Percentiles rank a stretch among this genome's conserved stretches.
Conservation (phyloP, 495 filamentous ascomycete species). For the Aspergillus baeticus region DNA sequence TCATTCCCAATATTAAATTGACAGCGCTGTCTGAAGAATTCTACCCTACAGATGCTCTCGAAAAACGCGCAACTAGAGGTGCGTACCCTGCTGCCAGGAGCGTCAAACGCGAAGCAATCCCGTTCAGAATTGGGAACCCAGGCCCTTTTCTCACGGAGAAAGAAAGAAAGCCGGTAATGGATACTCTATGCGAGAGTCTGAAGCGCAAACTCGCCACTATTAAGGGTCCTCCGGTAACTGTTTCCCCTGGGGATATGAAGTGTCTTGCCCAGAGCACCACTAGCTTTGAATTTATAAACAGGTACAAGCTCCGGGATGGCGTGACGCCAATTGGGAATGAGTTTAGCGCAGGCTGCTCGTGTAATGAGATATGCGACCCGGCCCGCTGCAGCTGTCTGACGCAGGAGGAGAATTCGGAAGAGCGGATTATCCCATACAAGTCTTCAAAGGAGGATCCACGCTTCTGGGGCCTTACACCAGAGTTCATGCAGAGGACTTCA, state of each 20-base stretch:
- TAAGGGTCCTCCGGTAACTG: slow-evolving; percentile 27
- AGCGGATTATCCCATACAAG: slow-evolving; percentile 39
- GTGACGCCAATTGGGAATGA: slow-evolving; percentile 30
- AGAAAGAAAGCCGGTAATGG: not conserved
- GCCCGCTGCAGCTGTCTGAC: slow-evolving; percentile 36
- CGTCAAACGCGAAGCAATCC: slow-evolving; percentile 15
- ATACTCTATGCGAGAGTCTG: slow-evolving; percentile 18
- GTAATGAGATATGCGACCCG: slow-evolving; percentile 32
- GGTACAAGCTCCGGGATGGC: slow-evolving; percentile 36
- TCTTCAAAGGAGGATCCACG: slow-evolving; percentile 11
- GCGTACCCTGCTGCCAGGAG: slow-evolving; percentile 25
- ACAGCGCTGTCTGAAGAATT: slow-evolving; percentile 21
- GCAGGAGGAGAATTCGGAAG: slow-evolving; percentile 35
- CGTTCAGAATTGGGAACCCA: slow-evolving; percentile 6
- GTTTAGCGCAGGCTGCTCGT: slow-evolving; percentile 44
- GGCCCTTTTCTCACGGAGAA: slow-evolving; percentile 13
- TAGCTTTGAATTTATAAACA: slow-evolving; percentile 46
- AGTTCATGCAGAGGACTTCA: slow-evolving; percentile 32
- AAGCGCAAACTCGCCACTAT: slow-evolving; percentile 27
- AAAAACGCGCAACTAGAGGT: slow-evolving; percentile 19
- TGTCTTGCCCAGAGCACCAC: slow-evolving; percentile 24
- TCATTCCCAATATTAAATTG: not conserved
- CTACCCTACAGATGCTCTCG: slow-evolving; percentile 26
- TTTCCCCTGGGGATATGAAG: slow-evolving; percentile 21
- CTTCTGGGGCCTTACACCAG: slow-evolving; percentile 23